Evolutionary conservation across 2,329 filamentous ascomycete genomes (phyloP).

Genomic region (Microsporum canis): DNA sequence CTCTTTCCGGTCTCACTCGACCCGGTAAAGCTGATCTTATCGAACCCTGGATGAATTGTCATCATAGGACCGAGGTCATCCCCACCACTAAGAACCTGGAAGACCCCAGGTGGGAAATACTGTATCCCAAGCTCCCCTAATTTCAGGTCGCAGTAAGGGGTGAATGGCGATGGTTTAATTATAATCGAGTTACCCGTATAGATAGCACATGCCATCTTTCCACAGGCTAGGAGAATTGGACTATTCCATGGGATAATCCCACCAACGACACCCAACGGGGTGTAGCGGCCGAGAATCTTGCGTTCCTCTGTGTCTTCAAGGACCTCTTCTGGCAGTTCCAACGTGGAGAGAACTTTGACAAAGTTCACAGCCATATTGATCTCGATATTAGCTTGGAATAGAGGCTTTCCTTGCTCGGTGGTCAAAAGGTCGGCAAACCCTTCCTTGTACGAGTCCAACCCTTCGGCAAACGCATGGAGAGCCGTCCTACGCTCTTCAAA

Average conservation of each 20-base stretch:
- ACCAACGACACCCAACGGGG: conserved; percentile 21
- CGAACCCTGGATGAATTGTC: conserved; percentile 47
- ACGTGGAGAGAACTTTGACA: conserved; percentile 1
- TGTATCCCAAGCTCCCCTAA: conserved; percentile 47
- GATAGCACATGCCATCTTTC: conserved; percentile 48
- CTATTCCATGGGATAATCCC: conserved; percentile 45
- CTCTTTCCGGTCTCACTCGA: conserved; percentile 50
- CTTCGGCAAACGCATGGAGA: conserved; percentile 32
- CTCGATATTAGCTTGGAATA: not conserved
- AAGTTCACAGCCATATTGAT: not conserved
- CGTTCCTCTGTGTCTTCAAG: conserved; percentile 33
- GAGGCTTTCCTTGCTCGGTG: conserved; percentile 43
- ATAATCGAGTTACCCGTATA: conserved; percentile 47
- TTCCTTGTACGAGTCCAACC: conserved; percentile 31
- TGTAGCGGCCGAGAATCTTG: conserved; percentile 5
- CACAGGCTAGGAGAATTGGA: conserved; percentile 23
- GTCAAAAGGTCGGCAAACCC: conserved; percentile 38
- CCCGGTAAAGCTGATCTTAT: conserved; percentile 55
- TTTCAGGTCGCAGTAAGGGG: conserved; percentile 40
- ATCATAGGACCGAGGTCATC: conserved; percentile 50
- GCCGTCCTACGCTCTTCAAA: conserved; percentile 34
- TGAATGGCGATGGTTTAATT: conserved; percentile 41
- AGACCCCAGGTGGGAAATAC: conserved; percentile 50
- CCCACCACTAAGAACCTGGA: conserved; percentile 50
- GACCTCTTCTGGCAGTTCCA: conserved; percentile 33